phyloP scores from a whole-genome alignment of 768 basidiomycete species.

The Antrodiella citrinella region DNA sequence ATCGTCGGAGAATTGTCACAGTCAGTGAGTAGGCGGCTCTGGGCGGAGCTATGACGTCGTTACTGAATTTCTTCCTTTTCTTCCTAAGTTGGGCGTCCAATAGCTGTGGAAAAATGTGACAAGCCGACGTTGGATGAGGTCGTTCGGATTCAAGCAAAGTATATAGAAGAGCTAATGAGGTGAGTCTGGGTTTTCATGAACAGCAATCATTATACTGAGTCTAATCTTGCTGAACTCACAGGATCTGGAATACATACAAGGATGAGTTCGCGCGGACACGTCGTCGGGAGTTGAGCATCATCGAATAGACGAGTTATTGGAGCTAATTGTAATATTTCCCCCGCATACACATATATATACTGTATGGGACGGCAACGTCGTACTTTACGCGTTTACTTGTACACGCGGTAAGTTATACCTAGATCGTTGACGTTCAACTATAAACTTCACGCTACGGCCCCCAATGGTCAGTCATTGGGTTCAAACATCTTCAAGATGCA shows the following conservation, averaged over 20 bases:
- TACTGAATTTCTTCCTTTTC: not conserved
- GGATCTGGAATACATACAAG: constrained; percentile 96
- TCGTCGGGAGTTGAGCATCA: constrained; percentile 67
- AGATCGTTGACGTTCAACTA: no score
- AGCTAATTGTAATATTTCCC: no score
- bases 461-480: no score
- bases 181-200: constrained; percentile 27
- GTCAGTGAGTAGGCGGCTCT: constrained; percentile 62
- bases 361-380: not conserved
- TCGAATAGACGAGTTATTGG: constrained; percentile 56
- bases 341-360: not conserved
- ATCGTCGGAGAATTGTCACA: constrained; percentile 89
- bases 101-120: constrained; percentile 66
- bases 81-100: constrained; percentile 75
- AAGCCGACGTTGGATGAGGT: constrained; percentile 81
- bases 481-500: no score
- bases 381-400: not conserved
- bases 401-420: not conserved
- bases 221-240: constrained; percentile 24
- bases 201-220: not conserved
- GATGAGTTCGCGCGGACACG: constrained; percentile 85
- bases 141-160: constrained; percentile 67
- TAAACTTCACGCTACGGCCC: no score
- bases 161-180: constrained; percentile 91
- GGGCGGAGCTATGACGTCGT: not conserved